Conservation (phyloP, 495 filamentous ascomycete species). For the Aspergillus diversus region DNA sequence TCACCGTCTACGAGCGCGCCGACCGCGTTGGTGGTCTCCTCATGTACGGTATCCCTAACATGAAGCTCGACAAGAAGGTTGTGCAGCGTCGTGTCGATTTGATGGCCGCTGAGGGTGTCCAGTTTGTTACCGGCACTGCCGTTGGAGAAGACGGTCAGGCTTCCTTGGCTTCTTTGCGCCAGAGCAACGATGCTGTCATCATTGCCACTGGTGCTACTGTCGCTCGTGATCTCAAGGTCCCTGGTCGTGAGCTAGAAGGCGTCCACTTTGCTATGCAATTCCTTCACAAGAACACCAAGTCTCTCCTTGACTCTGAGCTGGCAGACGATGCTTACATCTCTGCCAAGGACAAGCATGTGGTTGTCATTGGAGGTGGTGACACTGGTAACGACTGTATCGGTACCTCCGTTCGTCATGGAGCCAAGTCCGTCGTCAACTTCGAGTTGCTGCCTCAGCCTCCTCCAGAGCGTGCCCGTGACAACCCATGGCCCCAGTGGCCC, state of each 20-base stretch:
- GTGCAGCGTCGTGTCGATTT: constrained; percentile 96
- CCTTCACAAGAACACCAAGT: constrained; percentile 98
- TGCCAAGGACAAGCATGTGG: constrained; percentile 93
- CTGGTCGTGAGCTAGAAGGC: constrained; percentile 86
- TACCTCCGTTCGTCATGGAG: constrained; percentile 96
- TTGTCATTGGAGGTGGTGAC: constrained; percentile 98
- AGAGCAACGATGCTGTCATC: constrained; percentile 81
- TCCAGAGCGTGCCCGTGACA: constrained; percentile 90
- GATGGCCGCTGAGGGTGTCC: constrained; percentile 90
- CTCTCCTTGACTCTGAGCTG: constrained; percentile 90
- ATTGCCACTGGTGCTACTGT: constrained; percentile 98
- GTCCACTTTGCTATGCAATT: constrained; percentile 99
- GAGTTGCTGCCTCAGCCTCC: constrained; percentile 96
- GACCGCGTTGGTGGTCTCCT: constrained; percentile 93
- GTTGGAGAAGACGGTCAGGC: constrained; percentile 78
- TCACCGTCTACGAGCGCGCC: constrained; percentile 95
- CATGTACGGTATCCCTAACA: constrained; percentile 99
- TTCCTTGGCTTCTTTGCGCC: constrained; percentile 74
- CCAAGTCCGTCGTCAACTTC: constrained; percentile 96
- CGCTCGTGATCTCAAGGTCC: constrained; percentile 92
- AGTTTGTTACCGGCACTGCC: constrained; percentile 75
- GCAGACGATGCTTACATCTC: constrained; percentile 90
- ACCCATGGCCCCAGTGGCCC: constrained; percentile 99
- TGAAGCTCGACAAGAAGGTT: constrained; percentile 99
- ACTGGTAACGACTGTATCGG: constrained; percentile 99